Evolutionary conservation across 495 filamentous ascomycete genomes (phyloP).

Genomic region (Aspergillus heteromorphus): DNA sequence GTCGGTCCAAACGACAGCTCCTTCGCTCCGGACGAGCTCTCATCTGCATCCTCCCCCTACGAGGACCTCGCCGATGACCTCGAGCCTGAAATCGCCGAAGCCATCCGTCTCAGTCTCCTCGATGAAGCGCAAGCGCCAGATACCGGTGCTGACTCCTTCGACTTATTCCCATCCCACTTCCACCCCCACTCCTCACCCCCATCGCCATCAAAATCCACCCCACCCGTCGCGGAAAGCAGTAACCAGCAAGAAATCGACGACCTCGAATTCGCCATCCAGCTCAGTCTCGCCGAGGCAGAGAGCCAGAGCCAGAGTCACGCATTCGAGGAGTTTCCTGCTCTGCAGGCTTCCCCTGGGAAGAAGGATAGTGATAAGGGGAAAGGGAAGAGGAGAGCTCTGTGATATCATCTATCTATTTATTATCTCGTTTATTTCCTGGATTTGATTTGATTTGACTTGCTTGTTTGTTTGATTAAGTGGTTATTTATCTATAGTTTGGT

Average conservation of each 20-base stretch:
- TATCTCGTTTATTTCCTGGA: neutral
- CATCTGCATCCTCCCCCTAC: constrained; percentile 35
- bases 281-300: constrained; percentile 67
- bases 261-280: constrained; percentile 73
- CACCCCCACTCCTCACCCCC: constrained; percentile 36
- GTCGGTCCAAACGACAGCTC: constrained; percentile 43
- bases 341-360: constrained; percentile 39
- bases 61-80: constrained; percentile 45
- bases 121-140: constrained; percentile 30
- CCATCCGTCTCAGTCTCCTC: constrained; percentile 71
- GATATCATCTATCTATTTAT: constrained; percentile 3
- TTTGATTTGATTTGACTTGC: neutral
- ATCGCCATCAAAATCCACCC: constrained; percentile 33
- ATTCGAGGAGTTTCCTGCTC: constrained; percentile 54
- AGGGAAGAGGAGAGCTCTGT: constrained; percentile 44
- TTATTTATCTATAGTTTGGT: no score
- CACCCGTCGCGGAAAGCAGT: constrained; percentile 28
- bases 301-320: constrained; percentile 27
- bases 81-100: constrained; percentile 73
- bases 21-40: constrained; percentile 44
- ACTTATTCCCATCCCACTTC: constrained; percentile 35
- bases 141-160: constrained; percentile 4
- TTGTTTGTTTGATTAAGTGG: neutral
- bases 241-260: constrained; percentile 59
- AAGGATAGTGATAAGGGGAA: constrained; percentile 38